A percentile compares a stretch with the other conserved stretches of the same genome.
phyloP scores from a whole-genome alignment of 2,329 filamentous ascomycete species.

The Phialophora verrucosa region DNA sequence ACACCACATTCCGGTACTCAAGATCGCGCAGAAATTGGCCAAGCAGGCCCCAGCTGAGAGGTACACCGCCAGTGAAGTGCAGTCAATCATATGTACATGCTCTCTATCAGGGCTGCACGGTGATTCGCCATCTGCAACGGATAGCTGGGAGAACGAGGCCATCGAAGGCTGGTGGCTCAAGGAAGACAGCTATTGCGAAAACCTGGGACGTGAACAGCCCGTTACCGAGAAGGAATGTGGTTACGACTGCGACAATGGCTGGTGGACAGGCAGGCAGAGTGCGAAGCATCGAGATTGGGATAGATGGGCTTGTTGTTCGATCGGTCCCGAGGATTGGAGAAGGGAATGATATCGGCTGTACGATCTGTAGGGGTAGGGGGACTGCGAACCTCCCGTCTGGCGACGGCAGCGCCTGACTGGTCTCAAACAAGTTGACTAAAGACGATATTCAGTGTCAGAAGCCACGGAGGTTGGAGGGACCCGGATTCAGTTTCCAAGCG shows the following conservation, averaged over 20 bases:
- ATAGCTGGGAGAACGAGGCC: slow-evolving; percentile 24
- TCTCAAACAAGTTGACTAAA: background rate
- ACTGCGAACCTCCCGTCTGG: background rate
- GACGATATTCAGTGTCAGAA: background rate
- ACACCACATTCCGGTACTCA: slow-evolving; percentile 2
- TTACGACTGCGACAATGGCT: slow-evolving; percentile 26
- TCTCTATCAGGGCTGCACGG: slow-evolving; percentile 10
- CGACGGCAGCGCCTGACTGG: background rate
- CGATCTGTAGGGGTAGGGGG: background rate
- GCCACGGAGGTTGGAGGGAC: background rate
- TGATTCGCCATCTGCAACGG: slow-evolving; percentile 17
- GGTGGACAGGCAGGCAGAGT: slow-evolving; percentile 19
- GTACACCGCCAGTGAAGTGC: slow-evolving; percentile 11
- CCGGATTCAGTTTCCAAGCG: background rate
- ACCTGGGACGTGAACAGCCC: slow-evolving; percentile 15
- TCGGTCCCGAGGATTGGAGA: slow-evolving; percentile 15
- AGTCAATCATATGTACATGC: slow-evolving; percentile 22
- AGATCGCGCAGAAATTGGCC: slow-evolving; percentile 6
- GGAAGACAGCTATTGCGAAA: slow-evolving; percentile 29
- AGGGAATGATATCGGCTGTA: slow-evolving; percentile 1
- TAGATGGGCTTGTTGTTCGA: slow-evolving; percentile 3
- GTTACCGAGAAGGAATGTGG: slow-evolving; percentile 19
- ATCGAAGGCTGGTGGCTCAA: slow-evolving; percentile 31
- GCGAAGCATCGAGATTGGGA: slow-evolving; percentile 22
- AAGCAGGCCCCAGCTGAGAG: slow-evolving; percentile 11